Conservation (phyloP, 345 rosid species). For the Dimocarpus longan region DNA sequence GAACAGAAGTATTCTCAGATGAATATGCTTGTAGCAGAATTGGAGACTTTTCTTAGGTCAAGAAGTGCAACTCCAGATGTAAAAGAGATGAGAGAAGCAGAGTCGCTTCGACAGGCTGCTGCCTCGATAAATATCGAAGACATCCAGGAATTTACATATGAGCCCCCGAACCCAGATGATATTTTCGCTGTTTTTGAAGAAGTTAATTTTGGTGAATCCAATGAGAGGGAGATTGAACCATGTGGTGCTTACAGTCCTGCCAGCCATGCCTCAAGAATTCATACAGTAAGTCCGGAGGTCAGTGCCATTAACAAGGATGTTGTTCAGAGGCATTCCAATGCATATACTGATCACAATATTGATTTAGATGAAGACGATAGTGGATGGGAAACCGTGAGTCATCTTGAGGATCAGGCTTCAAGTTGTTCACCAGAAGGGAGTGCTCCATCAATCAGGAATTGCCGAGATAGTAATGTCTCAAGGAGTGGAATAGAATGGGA, state of each 20-base stretch:
- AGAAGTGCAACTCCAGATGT: slow-evolving; percentile 40
- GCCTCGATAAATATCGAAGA: slow-evolving; percentile 53
- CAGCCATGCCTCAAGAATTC: slow-evolving; percentile 54
- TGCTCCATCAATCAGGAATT: slow-evolving; percentile 45
- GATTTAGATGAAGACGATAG: slow-evolving; percentile 86
- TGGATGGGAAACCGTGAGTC: slow-evolving; percentile 97
- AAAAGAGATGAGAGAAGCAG: slow-evolving; percentile 48
- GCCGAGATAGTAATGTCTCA: slow-evolving; percentile 49
- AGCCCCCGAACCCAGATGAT: slow-evolving; percentile 65
- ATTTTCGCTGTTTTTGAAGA: slow-evolving; percentile 68
- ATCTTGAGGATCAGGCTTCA: slow-evolving; percentile 78
- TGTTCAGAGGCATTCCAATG: slow-evolving; percentile 40
- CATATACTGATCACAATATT: slow-evolving; percentile 42
- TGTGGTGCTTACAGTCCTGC: slow-evolving; percentile 42
- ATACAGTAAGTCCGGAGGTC: slow-evolving; percentile 53
- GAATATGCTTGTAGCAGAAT: slow-evolving; percentile 60
- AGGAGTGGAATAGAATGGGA: slow-evolving; percentile 63
- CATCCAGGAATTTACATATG: slow-evolving; percentile 60
- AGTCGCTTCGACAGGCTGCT: slow-evolving; percentile 53
- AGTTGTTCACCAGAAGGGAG: slow-evolving; percentile 74
- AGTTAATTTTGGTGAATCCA: slow-evolving; percentile 44
- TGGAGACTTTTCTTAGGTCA: slow-evolving; percentile 54
- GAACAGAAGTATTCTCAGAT: slow-evolving; percentile 58
- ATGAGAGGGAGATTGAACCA: slow-evolving; percentile 46
- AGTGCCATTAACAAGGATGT: slow-evolving; percentile 35